Base-by-base conservation (phyloP, 2,329 filamentous ascomycete genomes). In the Scytalidium lignicola region DNA sequence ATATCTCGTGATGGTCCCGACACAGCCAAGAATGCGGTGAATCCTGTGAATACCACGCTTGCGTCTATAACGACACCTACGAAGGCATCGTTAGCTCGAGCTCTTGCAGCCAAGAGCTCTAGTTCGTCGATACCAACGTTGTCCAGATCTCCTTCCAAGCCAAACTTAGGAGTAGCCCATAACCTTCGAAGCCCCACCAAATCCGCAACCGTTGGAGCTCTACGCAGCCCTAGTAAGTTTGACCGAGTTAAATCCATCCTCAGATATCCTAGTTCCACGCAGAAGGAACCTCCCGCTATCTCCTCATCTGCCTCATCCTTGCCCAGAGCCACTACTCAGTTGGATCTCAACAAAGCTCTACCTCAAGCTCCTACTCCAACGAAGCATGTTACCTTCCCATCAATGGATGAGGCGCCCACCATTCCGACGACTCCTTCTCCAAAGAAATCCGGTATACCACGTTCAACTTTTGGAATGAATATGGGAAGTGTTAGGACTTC, bases 301-400 rank as follows among this genome's bases (percentile, higher is more conserved):
- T 44, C 52, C 20, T 55, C 56, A 15, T 54, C 53, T 10, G 56
- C 61, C 44, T 56, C 61, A 12, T 47, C 57, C 6, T 41, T 62
- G 40, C 23, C 47, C 22, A 56, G 50, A 73, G 74, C 52, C 57
- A 65, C 15, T 69, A 72, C 57, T 75, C 74, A 53, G 69, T 73
- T 18, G 71, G 80, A 79, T 1, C 67, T 76, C 12, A 73, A 81
- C 26, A 82, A 80, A 58, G 70, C 74, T 19, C 63, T 83, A 26
- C 76, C 76, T 46, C 63, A 72, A 2, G 64, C 74, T 17, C 74
- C 78, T 5, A 83, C 81, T 4, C 89, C 86, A 1, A 86, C 86
- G 17, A 95, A 95, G 71, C 85, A 80, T 49, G 88, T 95, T 29
- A 83, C 87, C 45, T 96, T 95, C 61, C 90, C 86, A 0, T 85